These are phyloP conservation scores for Ganoderma multipileum DNA, from an alignment of 1,284 basidiomycete genomes.

Conservation along the genomic window DNA sequence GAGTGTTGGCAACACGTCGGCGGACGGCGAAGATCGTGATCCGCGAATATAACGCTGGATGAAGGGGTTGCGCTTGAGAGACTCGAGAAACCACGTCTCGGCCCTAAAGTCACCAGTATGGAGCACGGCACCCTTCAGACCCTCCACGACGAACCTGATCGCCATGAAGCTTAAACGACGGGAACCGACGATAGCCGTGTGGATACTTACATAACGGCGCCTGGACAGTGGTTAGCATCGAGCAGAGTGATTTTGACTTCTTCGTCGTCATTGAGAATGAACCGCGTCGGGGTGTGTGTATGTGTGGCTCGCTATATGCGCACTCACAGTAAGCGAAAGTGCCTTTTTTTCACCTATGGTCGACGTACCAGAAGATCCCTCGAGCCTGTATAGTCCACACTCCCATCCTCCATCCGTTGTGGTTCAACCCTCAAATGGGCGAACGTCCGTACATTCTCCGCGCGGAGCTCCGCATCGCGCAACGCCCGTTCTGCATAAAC, in stretches of 20 bases:
- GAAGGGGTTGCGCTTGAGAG: slow-evolving; percentile 69
- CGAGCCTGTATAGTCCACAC: slow-evolving; percentile 53
- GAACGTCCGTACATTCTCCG: slow-evolving; percentile 67
- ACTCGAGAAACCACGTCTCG: slow-evolving; percentile 79
- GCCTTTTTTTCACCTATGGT: neutral
- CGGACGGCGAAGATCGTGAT: slow-evolving; percentile 15
- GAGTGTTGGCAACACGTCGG: slow-evolving; percentile 49
- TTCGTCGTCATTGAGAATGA: slow-evolving; percentile 65
- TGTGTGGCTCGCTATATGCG: slow-evolving; percentile 53
- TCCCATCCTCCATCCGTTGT: slow-evolving; percentile 52
- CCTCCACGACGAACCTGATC: slow-evolving; percentile 87
- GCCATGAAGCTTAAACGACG: neutral
- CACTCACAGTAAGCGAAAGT: neutral
- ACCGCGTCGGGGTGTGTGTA: slow-evolving; percentile 67
- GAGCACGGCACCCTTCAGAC: slow-evolving; percentile 72
- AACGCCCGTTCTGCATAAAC: slow-evolving; percentile 67
- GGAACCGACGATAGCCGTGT: slow-evolving; percentile 1
- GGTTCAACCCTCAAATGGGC: slow-evolving; percentile 70
- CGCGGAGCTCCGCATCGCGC: slow-evolving; percentile 57
- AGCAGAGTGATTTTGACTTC: slow-evolving; percentile 79
- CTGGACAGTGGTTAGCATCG: slow-evolving; percentile 95
- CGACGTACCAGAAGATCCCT: slow-evolving; percentile 70
- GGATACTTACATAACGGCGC: slow-evolving; percentile 81
- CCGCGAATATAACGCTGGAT: slow-evolving; percentile 70
- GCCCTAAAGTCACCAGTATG: slow-evolving; percentile 95